These are phyloP conservation scores for Miscanthus sacchariflorus DNA, from an alignment of 202 grass and related monocot genomes.

Conservation along the genomic window DNA sequence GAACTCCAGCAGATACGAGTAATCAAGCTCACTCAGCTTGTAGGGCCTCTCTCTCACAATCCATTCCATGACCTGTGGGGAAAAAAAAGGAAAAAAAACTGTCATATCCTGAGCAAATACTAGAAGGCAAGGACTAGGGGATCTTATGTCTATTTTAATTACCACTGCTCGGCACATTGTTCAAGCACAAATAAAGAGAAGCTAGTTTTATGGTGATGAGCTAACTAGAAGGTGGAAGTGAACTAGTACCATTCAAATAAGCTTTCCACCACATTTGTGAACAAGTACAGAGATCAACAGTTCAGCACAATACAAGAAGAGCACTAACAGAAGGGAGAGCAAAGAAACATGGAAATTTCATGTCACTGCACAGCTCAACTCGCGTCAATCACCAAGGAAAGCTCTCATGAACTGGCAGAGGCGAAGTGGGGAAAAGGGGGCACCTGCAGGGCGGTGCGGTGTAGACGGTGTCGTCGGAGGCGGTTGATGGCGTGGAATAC, in stretches of 20 bases:
- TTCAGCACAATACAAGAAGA: not conserved
- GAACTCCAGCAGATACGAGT: constrained; percentile 92
- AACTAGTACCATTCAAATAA: not conserved
- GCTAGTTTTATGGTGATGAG: not conserved
- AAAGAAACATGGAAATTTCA: not conserved
- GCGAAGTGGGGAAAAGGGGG: not conserved
- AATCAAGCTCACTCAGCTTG: constrained; percentile 90
- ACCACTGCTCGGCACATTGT: not conserved
- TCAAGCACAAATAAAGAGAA: not conserved
- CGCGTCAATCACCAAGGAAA: not conserved
- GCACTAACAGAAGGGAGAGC: not conserved
- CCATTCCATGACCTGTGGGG: constrained; percentile 89
- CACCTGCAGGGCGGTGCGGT: constrained; percentile 80
- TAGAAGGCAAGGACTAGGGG: not conserved
- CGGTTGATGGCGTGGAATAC: constrained; percentile 89
- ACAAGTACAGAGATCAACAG: constrained; percentile 5
- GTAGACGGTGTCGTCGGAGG: constrained; percentile 64
- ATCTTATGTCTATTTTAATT: not conserved
- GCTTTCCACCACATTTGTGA: not conserved
- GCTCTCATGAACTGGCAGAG: not conserved
- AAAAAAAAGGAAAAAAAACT: constrained; percentile 11
- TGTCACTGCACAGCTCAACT: not conserved
- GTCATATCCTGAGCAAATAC: constrained; percentile 22
- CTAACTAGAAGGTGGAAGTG: not conserved
- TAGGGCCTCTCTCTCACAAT: constrained; percentile 93